Conservation (phyloP, 176 grass and related monocot species). For the Otatea glauca region DNA sequence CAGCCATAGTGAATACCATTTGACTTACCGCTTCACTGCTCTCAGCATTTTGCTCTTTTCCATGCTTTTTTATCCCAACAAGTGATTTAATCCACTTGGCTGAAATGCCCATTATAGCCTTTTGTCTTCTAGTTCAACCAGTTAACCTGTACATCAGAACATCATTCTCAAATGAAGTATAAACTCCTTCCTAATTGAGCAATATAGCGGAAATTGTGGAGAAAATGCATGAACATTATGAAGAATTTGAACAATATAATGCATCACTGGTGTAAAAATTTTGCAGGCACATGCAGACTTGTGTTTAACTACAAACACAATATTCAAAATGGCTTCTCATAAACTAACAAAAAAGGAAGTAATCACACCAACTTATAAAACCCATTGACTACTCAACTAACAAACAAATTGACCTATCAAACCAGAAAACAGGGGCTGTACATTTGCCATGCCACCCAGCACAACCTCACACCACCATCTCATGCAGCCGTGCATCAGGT, state of each 20-base stretch:
- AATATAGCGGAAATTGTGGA: neutral
- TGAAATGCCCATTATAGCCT: conserved; percentile 68
- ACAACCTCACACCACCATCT: neutral
- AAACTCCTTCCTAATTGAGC: neutral
- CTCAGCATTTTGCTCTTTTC: conserved; percentile 56
- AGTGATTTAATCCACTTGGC: conserved; percentile 87
- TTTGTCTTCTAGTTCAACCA: neutral
- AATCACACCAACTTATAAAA: neutral
- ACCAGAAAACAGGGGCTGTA: neutral
- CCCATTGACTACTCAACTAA: neutral
- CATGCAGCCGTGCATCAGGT: neutral
- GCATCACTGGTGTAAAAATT: neutral
- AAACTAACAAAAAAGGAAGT: neutral
- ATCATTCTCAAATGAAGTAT: neutral
- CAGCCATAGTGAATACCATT: conserved; percentile 13
- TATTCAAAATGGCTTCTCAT: neutral
- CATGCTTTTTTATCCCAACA: conserved; percentile 75
- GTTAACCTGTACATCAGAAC: conserved; percentile 35
- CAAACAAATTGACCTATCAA: neutral
- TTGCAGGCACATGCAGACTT: neutral
- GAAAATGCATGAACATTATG: neutral
- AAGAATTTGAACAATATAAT: neutral
- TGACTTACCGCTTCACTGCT: conserved; percentile 63
- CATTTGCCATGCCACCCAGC: neutral
- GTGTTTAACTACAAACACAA: neutral